These are phyloP conservation scores for Stentor coeruleus DNA, from an alignment of 73 alveolate species.

Conservation along the genomic window DNA sequence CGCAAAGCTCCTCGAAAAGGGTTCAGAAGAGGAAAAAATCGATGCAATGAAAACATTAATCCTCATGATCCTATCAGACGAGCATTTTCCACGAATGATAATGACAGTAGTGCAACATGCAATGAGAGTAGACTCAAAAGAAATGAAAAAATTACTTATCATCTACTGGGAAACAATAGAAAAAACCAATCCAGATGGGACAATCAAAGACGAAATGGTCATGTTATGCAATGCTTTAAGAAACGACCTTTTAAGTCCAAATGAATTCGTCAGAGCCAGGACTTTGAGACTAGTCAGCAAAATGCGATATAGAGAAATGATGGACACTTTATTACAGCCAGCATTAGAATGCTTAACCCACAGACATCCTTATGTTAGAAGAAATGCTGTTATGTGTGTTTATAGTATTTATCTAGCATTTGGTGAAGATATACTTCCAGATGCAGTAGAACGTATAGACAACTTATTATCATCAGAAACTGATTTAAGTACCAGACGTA, in stretches of 20 bases:
- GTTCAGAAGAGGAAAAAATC: constrained; percentile 80
- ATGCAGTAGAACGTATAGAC: constrained; percentile 81
- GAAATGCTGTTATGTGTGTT: constrained; percentile 94
- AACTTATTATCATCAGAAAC: constrained; percentile 82
- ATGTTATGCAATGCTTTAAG: constrained; percentile 95
- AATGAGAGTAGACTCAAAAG: constrained; percentile 75
- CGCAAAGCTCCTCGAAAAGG: constrained; percentile 51
- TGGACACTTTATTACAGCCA: constrained; percentile 83
- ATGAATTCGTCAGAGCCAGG: constrained; percentile 94
- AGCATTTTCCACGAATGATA: constrained; percentile 80
- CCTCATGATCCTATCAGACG: constrained; percentile 86
- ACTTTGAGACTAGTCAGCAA: constrained; percentile 89
- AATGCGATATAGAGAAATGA: constrained; percentile 75
- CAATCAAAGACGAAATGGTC: constrained; percentile 94
- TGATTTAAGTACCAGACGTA: constrained; percentile 93
- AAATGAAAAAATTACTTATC: constrained; percentile 82
- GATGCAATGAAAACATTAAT: constrained; percentile 85
- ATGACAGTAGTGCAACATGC: constrained; percentile 87
- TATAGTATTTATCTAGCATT: constrained; percentile 75
- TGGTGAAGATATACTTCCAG: constrained; percentile 90
- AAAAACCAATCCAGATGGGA: constrained; percentile 89
- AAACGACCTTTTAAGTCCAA: constrained; percentile 92
- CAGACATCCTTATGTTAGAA: constrained; percentile 93
- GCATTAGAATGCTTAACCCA: constrained; percentile 87
- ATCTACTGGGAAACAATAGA: constrained; percentile 98